Evolutionary conservation across 768 basidiomycete genomes (phyloP).

Genomic region (Guyanaporus albipodus): DNA sequence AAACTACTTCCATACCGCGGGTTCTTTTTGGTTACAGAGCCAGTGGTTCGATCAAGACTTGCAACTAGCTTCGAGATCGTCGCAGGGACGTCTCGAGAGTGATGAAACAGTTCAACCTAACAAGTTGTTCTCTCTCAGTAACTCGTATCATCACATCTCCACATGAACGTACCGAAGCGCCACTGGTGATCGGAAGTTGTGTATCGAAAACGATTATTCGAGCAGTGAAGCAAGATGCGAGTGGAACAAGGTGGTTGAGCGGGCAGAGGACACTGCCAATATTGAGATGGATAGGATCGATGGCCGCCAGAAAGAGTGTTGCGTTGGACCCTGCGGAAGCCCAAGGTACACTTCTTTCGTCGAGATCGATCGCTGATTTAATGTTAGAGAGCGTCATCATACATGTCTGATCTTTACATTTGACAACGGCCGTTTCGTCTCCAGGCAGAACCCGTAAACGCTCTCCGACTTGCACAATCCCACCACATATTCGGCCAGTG

Average conservation of each 20-base stretch:
- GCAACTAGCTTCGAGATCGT: conserved; percentile 78
- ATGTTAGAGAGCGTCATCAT: neutral
- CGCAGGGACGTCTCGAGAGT: conserved; percentile 89
- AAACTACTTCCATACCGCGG: conserved; percentile 61
- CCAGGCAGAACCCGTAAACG: conserved; percentile 83
- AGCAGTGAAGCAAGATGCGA: conserved; percentile 75
- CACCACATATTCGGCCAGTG: conserved; percentile 79
- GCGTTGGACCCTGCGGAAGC: conserved; percentile 88
- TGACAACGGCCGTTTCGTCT: conserved; percentile 83
- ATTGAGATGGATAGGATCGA: conserved; percentile 82
- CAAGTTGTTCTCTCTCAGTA: neutral
- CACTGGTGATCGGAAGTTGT: conserved; percentile 81
- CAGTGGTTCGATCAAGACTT: conserved; percentile 73
- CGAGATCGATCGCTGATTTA: conserved; percentile 73
- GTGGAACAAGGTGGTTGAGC: conserved; percentile 61
- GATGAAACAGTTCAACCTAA: conserved; percentile 91
- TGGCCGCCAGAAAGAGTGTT: conserved; percentile 75
- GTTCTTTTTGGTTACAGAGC: conserved; percentile 66
- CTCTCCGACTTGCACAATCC: conserved; percentile 91
- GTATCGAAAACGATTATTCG: conserved; percentile 94
- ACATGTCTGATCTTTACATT: conserved; percentile 39
- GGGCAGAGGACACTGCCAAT: conserved; percentile 91
- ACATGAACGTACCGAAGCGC: conserved; percentile 61
- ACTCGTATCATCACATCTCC: neutral
- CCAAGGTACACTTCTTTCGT: conserved; percentile 76